Base-by-base conservation (phyloP, 2,329 filamentous ascomycete species). In the Cladobotryum protrusum region DNA sequence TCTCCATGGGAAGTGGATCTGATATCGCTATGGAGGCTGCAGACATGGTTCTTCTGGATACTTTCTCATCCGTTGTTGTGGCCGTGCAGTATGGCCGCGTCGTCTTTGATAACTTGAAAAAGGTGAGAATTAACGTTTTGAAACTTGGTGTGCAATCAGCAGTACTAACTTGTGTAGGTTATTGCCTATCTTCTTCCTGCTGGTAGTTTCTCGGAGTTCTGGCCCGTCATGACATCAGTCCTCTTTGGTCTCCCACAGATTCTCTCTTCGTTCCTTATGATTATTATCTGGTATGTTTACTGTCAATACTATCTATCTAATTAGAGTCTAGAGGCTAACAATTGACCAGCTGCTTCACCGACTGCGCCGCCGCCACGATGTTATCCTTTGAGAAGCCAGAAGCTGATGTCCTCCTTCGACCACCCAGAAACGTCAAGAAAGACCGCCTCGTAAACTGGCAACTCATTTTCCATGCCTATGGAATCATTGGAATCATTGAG, bases 11-110 rank as follows among this genome's bases (percentile, higher is more conserved):
- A 1, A 85, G 82, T 1, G 89, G 89, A 4, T 89, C 85, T 0
- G 89, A 95, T 62, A 86, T 95, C 34, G 89, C 89, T 4, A 83
- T 93, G 55, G 86, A 86, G 47, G 86, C 87, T 0, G 87, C 89
- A 0, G 85, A 86, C 48, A 93, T 95, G 73, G 85, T 95, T 20
- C 76, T 95, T 2, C 75, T 95, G 5, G 86, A 89, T 47, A 82
- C 80, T 0, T 90, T 91, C 60, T 76, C 80, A 0, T 85, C 83
- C 1, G 79, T 91, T 32, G 81, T 89, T 5, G 79, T 86, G 60
- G 87, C 86, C 1, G 80, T 90, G 2, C 74, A 82, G 55, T 88
- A 85, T 52, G 86, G 86, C 0, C 78, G 86, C 13, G 79, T 87
- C 5, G 84, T 89, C n/a, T 90, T 87, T 66, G 84, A 89, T 64